A percentile compares a stretch with the other conserved stretches of the same genome.
phyloP scores from a whole-genome alignment of 805 yeast species.

The Wickerhamiella galacta region DNA sequence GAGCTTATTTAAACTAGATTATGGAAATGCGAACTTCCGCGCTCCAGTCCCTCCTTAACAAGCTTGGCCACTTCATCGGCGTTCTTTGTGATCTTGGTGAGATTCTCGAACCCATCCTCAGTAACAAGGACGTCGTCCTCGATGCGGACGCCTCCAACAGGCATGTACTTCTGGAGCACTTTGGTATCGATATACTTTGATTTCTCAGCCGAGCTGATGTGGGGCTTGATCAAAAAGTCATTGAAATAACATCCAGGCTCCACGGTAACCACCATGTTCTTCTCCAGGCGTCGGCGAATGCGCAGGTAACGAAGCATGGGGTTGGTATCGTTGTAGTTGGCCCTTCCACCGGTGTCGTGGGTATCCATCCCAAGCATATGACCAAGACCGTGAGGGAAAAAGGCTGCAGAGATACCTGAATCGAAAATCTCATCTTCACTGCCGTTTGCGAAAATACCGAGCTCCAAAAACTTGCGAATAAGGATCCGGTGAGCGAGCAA shows the following conservation, averaged over 20 bases:
- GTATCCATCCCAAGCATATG: slow-evolving; percentile 90
- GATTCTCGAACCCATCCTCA: slow-evolving; percentile 55
- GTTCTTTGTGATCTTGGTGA: slow-evolving; percentile 73
- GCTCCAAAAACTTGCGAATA: slow-evolving; percentile 46
- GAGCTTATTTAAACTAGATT: slow-evolving; percentile 23
- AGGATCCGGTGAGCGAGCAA: slow-evolving; percentile 61
- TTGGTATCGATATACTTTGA: slow-evolving; percentile 43
- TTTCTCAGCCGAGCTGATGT: slow-evolving; percentile 26
- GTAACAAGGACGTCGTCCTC: slow-evolving; percentile 86
- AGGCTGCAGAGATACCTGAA: slow-evolving; percentile 55
- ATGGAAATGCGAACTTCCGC: slow-evolving; percentile 51
- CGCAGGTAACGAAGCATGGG: slow-evolving; percentile 63
- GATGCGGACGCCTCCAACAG: slow-evolving; percentile 92
- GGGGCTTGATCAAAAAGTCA: slow-evolving; percentile 56
- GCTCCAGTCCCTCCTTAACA: slow-evolving; percentile 47
- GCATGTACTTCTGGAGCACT: slow-evolving; percentile 60
- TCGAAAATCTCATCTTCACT: slow-evolving; percentile 51
- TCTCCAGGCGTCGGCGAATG: slow-evolving; percentile 51
- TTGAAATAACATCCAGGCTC: slow-evolving; percentile 94
- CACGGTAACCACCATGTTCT: slow-evolving; percentile 77
- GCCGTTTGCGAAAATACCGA: slow-evolving; percentile 54
- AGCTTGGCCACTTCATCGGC: slow-evolving; percentile 67
- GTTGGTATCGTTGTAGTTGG: slow-evolving; percentile 74
- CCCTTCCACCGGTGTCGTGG: slow-evolving; percentile 84
- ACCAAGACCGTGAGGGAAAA: slow-evolving; percentile 93